Evolutionary conservation across 2,329 filamentous ascomycete genomes (phyloP), one percentile per base, ranked within the genome.

Genomic region (Dactylellina parvicollis): DNA sequence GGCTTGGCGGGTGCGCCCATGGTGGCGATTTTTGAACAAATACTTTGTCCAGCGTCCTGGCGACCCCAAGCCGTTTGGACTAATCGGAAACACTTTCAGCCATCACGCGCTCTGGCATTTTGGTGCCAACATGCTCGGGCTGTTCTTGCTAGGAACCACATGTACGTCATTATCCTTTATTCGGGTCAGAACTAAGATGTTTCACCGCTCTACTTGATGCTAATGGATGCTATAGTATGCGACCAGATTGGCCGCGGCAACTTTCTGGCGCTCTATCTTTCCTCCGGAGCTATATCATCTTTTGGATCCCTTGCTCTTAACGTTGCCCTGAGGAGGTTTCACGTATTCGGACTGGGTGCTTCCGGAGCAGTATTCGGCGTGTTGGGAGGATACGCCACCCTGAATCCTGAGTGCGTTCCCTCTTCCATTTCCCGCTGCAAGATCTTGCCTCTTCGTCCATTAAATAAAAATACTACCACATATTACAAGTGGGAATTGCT

Each of bases 211-310:
- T n/a, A n/a, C n/a, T n/a, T n/a, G n/a, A 40, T 16, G n/a, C 16
- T 47, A 40, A 46, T 50, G 55, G 18, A 47, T 36, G 40, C 30
- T 28, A 28, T 60, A 60, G 75, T 92, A 32, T 89, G 91, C 80
- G 88, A 91, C 74, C 88, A 92, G 76, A 81, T 92, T 24, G 90
- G 89, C 9, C 84, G 90, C 9, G 88, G 85, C 12, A 84, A 86
- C 62, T 92, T 92, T 80, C 81, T 92, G 18, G 85, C 88, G n/a
- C 81, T 91, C 30, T 91, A 89, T 79, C 75, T 90, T 30, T 81
- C 84, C 5, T 84, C 84, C 4, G 89, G 89, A 57, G 82, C 84
- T 1, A 44, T 87, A 1, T 87, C 86, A 7, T 87, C 86, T 70
- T 84, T 88, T 72, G 81, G 83, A n/a, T 87, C 86, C 46, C 81